Conservation (phyloP, 2,329 filamentous ascomycete species). For the Phaeomoniella chlamydospora region DNA sequence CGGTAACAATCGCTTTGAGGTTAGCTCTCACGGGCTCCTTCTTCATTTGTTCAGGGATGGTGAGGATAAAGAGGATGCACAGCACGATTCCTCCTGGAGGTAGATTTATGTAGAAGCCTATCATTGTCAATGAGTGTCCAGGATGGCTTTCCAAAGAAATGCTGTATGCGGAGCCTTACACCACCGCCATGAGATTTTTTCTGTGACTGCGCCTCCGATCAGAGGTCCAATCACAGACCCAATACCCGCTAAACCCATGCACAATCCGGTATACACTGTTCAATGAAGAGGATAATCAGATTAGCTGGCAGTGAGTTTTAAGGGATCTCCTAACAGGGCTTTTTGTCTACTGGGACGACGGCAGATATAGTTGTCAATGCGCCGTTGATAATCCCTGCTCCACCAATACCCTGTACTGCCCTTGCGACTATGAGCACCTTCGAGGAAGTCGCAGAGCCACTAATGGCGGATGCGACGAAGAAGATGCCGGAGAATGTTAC, state of each 20-base stretch:
- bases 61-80: slow-evolving; percentile 12
- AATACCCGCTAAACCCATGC: slow-evolving; percentile 6
- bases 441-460: slow-evolving; percentile 13
- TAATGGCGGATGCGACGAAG: slow-evolving; percentile 15
- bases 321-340: slow-evolving; percentile 10
- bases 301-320: not conserved
- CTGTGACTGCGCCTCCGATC: slow-evolving; percentile 26
- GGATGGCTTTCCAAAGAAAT: not conserved
- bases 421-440: slow-evolving; percentile 17
- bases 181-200: slow-evolving; percentile 24
- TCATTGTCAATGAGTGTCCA: not conserved
- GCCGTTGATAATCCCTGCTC: slow-evolving; percentile 14
- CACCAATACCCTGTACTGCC: slow-evolving; percentile 15
- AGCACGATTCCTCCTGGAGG: slow-evolving; percentile 20
- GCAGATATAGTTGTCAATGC: slow-evolving; percentile 13
- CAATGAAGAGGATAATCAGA: not conserved
- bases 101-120: slow-evolving; percentile 11
- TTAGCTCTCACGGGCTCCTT: slow-evolving; percentile 1
- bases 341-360: slow-evolving; percentile 12
- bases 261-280: not conserved
- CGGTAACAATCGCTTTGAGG: not conserved
- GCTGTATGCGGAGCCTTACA: slow-evolving; percentile 11
- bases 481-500: slow-evolving; percentile 15
- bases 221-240: slow-evolving; percentile 23
- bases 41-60: slow-evolving; percentile 11